Base-by-base conservation (phyloP, 495 filamentous ascomycete genomes). In the Evernia prunastri region DNA sequence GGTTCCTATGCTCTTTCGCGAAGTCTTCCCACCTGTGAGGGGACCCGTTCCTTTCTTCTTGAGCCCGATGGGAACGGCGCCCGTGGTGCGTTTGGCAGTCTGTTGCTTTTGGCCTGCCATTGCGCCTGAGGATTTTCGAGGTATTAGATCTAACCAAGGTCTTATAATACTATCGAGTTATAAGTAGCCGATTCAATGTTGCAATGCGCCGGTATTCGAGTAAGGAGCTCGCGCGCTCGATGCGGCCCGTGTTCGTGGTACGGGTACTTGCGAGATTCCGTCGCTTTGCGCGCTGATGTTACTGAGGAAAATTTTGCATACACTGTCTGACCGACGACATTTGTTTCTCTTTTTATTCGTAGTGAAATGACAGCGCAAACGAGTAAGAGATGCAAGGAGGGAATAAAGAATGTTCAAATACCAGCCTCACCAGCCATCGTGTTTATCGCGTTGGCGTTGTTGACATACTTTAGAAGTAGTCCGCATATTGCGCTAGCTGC, bases 51-150 rank as follows among this genome's bases (percentile, higher is more conserved):
- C 18, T 42, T 47, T 56, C 60, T 63, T 58, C 27, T 40, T 59
- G 15, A 56, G 40, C 33, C 53, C 29, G 37, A 66, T 43, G 20
- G 64, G 64, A 17, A 59, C 35, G 17, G 65, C 65, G 53, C 56
- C 62, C n/a, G 60, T 61, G 53, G 60, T 67, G 27, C 65, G 65
- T 57, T 47, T 60, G 45, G 60, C 65, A 7, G 65, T 63, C 56
- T 67, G 60, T 39, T 43, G 61, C 61, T 67, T 67, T 23, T 23
- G 42, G 42, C 61, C 61, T 13, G 65, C 35, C 65, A 67, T 67
- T 60, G 60, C 39, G 25, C 13, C 29, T 33, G 27, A n/a, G 8
- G 25, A 1, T 10, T 54, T 5, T 18, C 3, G 25, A 20, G 29
- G 29, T 54, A 20, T 33, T 27, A 54, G 51, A 33, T 33, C 7